Base-by-base conservation (phyloP, 805 yeast genomes). In the Cyberlindnera maclurae region DNA sequence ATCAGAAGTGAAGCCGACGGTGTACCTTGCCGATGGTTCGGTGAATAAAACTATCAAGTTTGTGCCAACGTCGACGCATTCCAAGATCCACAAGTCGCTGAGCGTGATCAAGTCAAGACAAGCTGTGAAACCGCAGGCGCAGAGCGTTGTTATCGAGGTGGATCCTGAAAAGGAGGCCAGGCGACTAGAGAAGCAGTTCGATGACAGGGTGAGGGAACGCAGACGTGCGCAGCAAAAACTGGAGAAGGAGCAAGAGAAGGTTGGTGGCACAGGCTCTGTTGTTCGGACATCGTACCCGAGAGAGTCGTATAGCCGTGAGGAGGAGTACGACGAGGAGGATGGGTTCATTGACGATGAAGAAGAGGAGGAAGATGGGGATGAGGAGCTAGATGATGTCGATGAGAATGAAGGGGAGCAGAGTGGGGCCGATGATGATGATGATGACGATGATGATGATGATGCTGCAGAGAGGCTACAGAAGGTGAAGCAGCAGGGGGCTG, bases 61-160 rank as follows among this genome's bases (percentile, higher is more conserved):
- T 40, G 75, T 88, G 37, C 98, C 98, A 13, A 79, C 96, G 0
- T 87, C 97, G 0, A 86, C 94, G n/a, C 71, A 75, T 33, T 86
- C 97, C 2, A 73, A 75, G 37, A 82, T 95, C 3, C 97, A 90
- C 59, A 71, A 75, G 50, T 76, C 79, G 54, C 70, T 93, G 47
- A 73, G 73, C 44, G 85, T 87, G 3, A 76, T 82, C 7, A 57
- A 58, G 22, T 59, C 66, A 24, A 62, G 62, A 46, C 54, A 58
- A 39, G 58, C 55, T 22, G 48, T 51, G 12, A 62, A 57, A 36
- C 50, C 52, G 12, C 65, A 64, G 12, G 68, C 68, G 5, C 68
- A 66, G 42, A 57, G 63, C 10, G 62, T 60, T 36, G 61, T 65
- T 22, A 59, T 66, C 11, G 61, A 60, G 33, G 68, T 70, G 39